A percentile compares a stretch with the other conserved stretches of the same genome.
phyloP scores from a whole-genome alignment of 306 rosid species.

The Cucumis cinereus region DNA sequence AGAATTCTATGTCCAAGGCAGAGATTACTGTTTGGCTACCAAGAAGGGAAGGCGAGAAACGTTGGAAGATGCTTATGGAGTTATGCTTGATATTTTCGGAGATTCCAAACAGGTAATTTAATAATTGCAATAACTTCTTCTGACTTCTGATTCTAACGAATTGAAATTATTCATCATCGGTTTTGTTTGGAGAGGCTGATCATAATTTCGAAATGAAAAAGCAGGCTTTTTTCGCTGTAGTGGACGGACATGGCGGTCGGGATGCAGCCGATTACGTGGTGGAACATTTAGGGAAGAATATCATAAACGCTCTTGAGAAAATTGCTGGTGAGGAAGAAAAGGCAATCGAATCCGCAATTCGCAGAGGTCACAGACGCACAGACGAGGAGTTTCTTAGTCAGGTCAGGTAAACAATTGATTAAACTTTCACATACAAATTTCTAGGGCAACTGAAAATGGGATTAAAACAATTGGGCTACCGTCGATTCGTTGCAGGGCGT shows the following conservation, averaged over 20 bases:
- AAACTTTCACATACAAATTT: neutral
- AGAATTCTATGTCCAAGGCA: conserved; percentile 23
- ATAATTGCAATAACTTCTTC: neutral
- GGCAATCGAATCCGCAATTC: conserved; percentile 15
- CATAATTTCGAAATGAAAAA: neutral
- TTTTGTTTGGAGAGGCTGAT: neutral
- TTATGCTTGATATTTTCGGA: conserved; percentile 19
- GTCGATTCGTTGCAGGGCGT: conserved; percentile 10
- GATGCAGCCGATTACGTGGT: conserved; percentile 28
- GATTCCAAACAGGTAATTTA: conserved; percentile 25
- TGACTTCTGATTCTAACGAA: neutral
- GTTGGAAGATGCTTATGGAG: conserved; percentile 27
- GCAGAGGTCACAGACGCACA: conserved; percentile 21
- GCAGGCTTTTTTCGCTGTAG: conserved; percentile 31
- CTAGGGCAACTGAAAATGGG: neutral
- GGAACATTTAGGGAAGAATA: conserved; percentile 27
- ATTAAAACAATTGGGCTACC: neutral
- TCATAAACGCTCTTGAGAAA: conserved; percentile 11
- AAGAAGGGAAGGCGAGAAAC: conserved; percentile 26
- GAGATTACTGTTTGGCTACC: conserved; percentile 23
- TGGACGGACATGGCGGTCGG: conserved; percentile 37
- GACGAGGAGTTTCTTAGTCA: conserved; percentile 27
- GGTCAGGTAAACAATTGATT: conserved; percentile 12
- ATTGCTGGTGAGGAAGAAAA: conserved; percentile 7
- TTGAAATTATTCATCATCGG: neutral